Conservation (phyloP, 192 early-diverging fungal genomes). For the Gonapodya sp. region DNA sequence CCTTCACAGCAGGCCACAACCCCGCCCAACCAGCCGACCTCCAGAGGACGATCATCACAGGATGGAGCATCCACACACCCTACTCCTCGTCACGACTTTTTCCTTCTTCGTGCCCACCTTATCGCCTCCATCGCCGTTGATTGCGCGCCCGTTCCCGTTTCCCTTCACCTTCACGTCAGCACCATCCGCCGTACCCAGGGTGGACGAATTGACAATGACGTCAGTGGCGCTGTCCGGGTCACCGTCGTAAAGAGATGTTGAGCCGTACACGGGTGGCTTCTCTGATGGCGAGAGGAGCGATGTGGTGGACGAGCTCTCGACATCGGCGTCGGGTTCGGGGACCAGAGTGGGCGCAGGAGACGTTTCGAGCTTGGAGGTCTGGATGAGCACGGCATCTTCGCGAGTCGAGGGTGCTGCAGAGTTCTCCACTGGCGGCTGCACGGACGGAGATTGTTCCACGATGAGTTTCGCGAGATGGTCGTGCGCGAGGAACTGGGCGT, state of each 20-base stretch:
- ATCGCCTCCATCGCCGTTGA: background rate
- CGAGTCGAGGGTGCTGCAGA: background rate
- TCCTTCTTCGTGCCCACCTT: background rate
- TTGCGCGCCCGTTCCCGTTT: background rate
- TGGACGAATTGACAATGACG: too few species aligned
- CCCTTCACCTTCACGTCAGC: background rate
- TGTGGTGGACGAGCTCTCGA: background rate
- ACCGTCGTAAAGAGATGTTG: too few species aligned
- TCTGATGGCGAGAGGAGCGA: background rate
- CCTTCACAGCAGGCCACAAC: background rate
- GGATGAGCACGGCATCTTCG: too few species aligned
- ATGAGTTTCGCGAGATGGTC: background rate
- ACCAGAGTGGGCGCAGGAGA: background rate
- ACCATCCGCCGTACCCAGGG: too few species aligned
- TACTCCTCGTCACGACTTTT: background rate
- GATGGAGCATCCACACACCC: background rate
- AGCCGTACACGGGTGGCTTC: background rate
- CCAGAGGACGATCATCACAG: too few species aligned
- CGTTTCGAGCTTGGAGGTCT: background rate
- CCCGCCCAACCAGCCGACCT: background rate
- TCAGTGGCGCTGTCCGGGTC: background rate
- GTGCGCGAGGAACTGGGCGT: background rate
- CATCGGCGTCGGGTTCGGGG: background rate
- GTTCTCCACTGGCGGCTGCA: background rate
- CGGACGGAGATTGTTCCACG: background rate